Conservation (phyloP, 768 basidiomycete species). For the Boletus patriciae region DNA sequence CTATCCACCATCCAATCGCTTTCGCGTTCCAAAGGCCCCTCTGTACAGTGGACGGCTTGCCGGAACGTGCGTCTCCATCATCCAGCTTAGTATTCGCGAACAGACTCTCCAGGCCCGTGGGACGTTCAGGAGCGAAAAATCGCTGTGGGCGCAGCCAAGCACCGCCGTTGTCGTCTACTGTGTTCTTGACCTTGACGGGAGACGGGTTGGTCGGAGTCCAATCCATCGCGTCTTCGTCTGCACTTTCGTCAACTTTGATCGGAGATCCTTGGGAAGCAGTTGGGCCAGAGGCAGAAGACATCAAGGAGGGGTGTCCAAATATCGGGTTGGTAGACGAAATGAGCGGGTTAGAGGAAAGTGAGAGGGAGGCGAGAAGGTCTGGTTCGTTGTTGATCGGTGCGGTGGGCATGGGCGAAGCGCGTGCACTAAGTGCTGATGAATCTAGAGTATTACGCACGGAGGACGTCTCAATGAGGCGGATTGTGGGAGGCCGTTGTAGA, state of each 20-base stretch:
- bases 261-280: conserved; percentile 30
- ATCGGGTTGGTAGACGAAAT: conserved; percentile 50
- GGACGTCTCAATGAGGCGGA: conserved; percentile 65
- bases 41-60: background rate
- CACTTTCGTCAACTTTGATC: conserved; percentile 28
- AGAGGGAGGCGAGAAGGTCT: conserved; percentile 61
- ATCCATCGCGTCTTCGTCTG: conserved; percentile 54
- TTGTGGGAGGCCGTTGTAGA: conserved; percentile 65
- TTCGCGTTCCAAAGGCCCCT: conserved; percentile 1
- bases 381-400: conserved; percentile 39
- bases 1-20: conserved; percentile 13
- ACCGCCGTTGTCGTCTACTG: conserved; percentile 36
- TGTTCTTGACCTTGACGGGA: conserved; percentile 24
- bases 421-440: conserved; percentile 18
- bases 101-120: conserved; percentile 72
- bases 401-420: conserved; percentile 29
- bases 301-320: conserved; percentile 70
- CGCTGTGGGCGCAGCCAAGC: conserved; percentile 66
- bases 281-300: conserved; percentile 22
- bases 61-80: conserved; percentile 29
- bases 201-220: conserved; percentile 60
- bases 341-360: conserved; percentile 65
- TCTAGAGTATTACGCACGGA: conserved; percentile 46
- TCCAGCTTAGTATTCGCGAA: conserved; percentile 64
- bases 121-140: conserved; percentile 76